Evolutionary conservation across 352 stramenopile species (phyloP).

Genomic region (Achlya hypogyna): DNA sequence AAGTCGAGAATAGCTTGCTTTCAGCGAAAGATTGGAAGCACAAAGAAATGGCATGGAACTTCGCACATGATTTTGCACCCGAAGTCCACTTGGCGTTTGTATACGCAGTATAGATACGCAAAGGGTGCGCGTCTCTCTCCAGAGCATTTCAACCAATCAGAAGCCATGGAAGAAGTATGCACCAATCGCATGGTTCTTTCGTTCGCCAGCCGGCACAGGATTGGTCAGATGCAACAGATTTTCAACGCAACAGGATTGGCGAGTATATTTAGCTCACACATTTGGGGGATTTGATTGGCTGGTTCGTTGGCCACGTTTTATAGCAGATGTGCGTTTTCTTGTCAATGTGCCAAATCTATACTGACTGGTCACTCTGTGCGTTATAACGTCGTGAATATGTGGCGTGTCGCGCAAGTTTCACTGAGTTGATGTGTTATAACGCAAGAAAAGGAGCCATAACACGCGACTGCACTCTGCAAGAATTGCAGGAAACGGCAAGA

Average conservation of each 20-base stretch:
- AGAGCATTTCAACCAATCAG: not conserved
- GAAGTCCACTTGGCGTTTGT: not conserved
- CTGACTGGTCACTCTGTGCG: not conserved
- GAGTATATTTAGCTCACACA: not conserved
- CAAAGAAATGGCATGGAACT: not conserved
- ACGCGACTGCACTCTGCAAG: not conserved
- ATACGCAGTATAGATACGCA: conserved; percentile 5
- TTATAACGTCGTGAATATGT: conserved; percentile 14
- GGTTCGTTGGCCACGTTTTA: not conserved
- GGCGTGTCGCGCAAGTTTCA: not conserved
- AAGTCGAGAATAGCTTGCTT: not conserved
- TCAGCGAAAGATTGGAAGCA: not conserved
- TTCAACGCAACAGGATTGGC: not conserved
- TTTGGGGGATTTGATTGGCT: not conserved
- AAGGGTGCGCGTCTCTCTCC: not conserved
- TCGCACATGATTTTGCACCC: not conserved
- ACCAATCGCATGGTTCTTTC: not conserved
- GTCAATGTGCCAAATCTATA: conserved; percentile 7
- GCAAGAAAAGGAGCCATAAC: not conserved
- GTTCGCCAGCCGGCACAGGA: not conserved
- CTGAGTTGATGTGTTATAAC: conserved; percentile 9
- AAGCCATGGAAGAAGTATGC: not conserved
- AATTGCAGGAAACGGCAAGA: too few relatives aligned
- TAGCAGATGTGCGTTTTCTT: conserved; percentile 13
- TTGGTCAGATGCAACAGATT: not conserved